Evolutionary conservation across 2,329 filamentous ascomycete genomes (phyloP), one percentile per base, ranked within the genome.

Genomic region (Nothophoma quercina): DNA sequence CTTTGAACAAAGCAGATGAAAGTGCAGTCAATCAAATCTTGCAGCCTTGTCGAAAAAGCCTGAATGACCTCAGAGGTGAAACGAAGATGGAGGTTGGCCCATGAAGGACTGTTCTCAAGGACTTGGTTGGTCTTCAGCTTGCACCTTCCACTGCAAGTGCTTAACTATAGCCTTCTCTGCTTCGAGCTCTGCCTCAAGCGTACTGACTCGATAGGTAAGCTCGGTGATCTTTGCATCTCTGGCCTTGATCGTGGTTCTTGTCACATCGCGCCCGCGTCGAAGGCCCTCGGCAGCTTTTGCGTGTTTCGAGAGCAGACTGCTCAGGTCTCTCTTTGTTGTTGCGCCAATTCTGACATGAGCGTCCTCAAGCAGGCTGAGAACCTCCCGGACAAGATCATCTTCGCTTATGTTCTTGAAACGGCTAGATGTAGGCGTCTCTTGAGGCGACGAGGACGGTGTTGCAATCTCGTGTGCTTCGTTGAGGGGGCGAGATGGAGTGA

Each of bases 211-310:
- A 68, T 89, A 77, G 77, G 87, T 82, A 75, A 96, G 75, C 72
- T 89, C 78, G 71, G 81, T 74, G 70, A 88, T 78, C 75, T 86
- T 76, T 68, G 84, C 74, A 77, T 93, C 87, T 58, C 86, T 87
- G 4, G 80, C 79, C 65, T 84, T 86, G 26, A 90, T 66, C 4
- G 81, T 83, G 7, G 83, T 71, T n/a, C 89, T 77, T 3, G 83
- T 81, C 6, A 88, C 82, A 54, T 93, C 88, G 2, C 89, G 78
- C 0, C 88, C 88, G 56, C 82, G 82, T 30, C 79, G 78, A 16
- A 89, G 78, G 0, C 89, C 89, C 62, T 82, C 83, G 0, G 81
- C 79, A 43, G 79, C 81, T 43, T 86, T 73, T 13, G 84, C 82
- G 58, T 89, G 80, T 35, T 75, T 81, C 6, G 49, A 59, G 1